phyloP scores from a whole-genome alignment of 306 rosid species.

The Begonia fuchsioides region DNA sequence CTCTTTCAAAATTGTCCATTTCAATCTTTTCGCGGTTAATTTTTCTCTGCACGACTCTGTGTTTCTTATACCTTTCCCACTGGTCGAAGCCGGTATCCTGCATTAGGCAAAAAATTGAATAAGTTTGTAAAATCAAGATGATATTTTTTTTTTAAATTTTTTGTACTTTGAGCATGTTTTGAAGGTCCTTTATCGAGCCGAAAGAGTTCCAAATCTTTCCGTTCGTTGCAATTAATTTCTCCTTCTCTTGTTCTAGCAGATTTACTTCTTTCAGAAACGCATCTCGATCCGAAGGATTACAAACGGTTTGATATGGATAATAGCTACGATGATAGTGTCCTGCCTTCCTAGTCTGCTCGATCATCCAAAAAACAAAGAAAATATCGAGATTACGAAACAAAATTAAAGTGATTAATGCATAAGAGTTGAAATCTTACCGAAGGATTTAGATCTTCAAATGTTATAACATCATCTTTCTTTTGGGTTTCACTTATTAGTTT shows the following conservation, averaged over 20 bases:
- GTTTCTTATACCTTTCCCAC: background rate
- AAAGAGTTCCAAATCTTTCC: constrained; percentile 14
- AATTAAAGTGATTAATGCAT: background rate
- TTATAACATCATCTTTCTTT: background rate
- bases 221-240: constrained; percentile 9
- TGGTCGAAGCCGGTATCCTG: background rate
- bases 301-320: too few relatives aligned
- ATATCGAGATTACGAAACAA: background rate
- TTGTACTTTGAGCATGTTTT: constrained; percentile 3
- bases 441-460: background rate
- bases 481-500: constrained; percentile 5
- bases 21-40: background rate
- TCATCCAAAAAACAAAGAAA: background rate
- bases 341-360: too few relatives aligned
- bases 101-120: background rate
- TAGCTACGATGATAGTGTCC: background rate
- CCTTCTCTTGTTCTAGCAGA: constrained; percentile 1
- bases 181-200: constrained; percentile 9
- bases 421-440: background rate
- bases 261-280: constrained; percentile 1
- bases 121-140: background rate
- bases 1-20: background rate
- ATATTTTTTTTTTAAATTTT: background rate
- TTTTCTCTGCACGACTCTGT: background rate
- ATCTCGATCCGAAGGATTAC: background rate